Conservation (phyloP, 108 stramenopile species). For the Cyclostephanos invisitatus region DNA sequence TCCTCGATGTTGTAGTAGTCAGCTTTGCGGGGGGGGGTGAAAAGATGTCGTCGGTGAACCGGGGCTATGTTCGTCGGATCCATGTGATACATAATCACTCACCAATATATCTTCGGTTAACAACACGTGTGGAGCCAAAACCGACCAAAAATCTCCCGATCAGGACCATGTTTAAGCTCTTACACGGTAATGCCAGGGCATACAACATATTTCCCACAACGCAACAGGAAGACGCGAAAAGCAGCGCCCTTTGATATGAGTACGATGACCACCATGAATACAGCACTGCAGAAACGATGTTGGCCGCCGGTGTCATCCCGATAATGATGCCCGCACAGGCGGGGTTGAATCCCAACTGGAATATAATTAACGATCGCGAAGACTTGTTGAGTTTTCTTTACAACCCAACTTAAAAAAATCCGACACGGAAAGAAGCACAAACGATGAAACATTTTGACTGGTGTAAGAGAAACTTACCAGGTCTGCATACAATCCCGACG, state of each 20-base stretch:
- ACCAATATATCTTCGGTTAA: conserved; percentile 93
- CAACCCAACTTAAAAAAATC: not conserved
- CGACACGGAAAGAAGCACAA: not conserved
- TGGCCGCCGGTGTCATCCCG: conserved; percentile 90
- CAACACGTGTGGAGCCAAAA: conserved; percentile 83
- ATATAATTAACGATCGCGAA: not conserved
- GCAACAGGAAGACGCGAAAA: conserved; percentile 75
- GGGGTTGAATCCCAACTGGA: conserved; percentile 68
- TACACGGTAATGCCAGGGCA: conserved; percentile 73
- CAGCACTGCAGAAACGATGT: conserved; percentile 73
- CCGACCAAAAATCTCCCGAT: conserved; percentile 87
- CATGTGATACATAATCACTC: not conserved
- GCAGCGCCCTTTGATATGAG: conserved; percentile 80
- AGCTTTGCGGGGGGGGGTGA: conserved; percentile 17
- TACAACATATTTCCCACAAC: conserved; percentile 87
- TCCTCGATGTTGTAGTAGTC: conserved; percentile 74
- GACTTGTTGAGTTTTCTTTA: not conserved
- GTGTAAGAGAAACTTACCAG: conserved; percentile 53
- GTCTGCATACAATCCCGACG: conserved; percentile 76
- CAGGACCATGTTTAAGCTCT: conserved; percentile 80
- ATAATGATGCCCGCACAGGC: conserved; percentile 85
- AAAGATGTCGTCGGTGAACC: not conserved
- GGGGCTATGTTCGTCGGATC: not conserved
- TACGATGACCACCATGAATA: conserved; percentile 89
- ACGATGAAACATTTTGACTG: too few species aligned